phyloP scores from a whole-genome alignment of 1,284 basidiomycete genomes.

The Sanghuangporus sanghuang region DNA sequence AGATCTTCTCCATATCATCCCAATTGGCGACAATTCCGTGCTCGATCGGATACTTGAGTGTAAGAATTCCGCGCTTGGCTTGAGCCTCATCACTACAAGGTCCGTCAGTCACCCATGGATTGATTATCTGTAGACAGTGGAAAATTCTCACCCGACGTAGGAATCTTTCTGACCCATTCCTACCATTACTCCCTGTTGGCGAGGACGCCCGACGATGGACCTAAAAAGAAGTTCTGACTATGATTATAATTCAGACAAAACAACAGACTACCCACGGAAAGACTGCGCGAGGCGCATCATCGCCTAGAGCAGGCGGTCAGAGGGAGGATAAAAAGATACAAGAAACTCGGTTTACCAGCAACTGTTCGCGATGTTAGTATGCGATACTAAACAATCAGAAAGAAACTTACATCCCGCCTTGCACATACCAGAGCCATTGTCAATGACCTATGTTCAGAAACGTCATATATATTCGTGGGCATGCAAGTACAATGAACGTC shows the following conservation, averaged over 20 bases:
- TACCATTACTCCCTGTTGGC: constrained; percentile 92
- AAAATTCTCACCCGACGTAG: constrained; percentile 65
- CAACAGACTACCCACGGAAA: constrained; percentile 47
- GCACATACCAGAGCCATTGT: constrained; percentile 90
- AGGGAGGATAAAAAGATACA: constrained; percentile 6
- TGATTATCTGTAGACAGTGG: not conserved
- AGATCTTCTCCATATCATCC: constrained; percentile 96
- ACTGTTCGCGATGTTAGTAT: constrained; percentile 20
- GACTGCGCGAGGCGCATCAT: constrained; percentile 67
- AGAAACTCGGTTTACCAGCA: constrained; percentile 31
- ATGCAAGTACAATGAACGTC: not conserved
- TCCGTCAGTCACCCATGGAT: constrained; percentile 19
- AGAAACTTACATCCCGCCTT: constrained; percentile 79
- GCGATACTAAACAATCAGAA: constrained; percentile 15
- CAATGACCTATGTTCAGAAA: constrained; percentile 53
- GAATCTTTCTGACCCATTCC: constrained; percentile 87
- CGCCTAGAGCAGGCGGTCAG: constrained; percentile 34
- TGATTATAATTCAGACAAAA: not conserved
- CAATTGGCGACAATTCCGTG: constrained; percentile 93
- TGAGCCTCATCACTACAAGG: constrained; percentile 79
- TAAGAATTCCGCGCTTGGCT: constrained; percentile 93
- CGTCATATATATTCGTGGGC: not conserved
- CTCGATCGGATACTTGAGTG: constrained; percentile 83
- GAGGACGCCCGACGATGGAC: constrained; percentile 88
- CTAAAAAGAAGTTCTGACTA: constrained; percentile 31